A percentile compares a stretch with the other conserved stretches of the same genome.
These are phyloP conservation scores for Microdochium nivale DNA, from an alignment of 2,329 filamentous ascomycete genomes.

Conservation along the genomic window DNA sequence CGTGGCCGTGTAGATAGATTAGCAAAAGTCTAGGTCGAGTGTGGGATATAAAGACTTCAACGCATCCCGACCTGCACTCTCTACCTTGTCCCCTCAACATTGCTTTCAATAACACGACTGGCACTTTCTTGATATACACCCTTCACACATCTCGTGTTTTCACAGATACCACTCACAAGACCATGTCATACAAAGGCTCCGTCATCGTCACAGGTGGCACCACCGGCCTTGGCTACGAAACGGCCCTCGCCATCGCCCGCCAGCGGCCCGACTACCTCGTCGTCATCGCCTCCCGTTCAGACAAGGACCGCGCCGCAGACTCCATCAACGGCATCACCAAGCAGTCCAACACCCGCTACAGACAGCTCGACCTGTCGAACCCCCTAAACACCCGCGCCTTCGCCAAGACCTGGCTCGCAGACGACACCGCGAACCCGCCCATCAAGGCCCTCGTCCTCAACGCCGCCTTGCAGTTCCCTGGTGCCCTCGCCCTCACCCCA, in stretches of 20 bases:
- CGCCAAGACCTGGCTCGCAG: conserved; percentile 22
- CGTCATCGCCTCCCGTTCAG: conserved; percentile 32
- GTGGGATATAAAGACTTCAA: no score
- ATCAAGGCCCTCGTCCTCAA: conserved; percentile 38
- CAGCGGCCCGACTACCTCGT: conserved; percentile 29
- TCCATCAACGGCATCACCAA: conserved; percentile 30
- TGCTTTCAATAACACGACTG: no score
- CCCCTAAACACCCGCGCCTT: conserved; percentile 30
- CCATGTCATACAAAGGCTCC: conserved; percentile 2
- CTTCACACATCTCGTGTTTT: no score
- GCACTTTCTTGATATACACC: no score
- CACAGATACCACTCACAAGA: no score
- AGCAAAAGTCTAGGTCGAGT: no score
- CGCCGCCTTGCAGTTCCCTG: conserved; percentile 35
- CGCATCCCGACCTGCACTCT: no score
- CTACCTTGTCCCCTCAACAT: neutral
- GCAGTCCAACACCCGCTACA: conserved; percentile 30
- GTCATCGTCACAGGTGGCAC: conserved; percentile 39
- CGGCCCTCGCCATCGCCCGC: conserved; percentile 28
- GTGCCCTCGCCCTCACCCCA: conserved; percentile 18
- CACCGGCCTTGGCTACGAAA: conserved; percentile 30
- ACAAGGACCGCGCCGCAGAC: conserved; percentile 28
- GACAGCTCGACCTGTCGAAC: conserved; percentile 33
- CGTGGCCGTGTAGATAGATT: no score
- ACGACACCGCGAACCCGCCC: conserved; percentile 22